phyloP scores from a whole-genome alignment of 2,329 filamentous ascomycete species.

The Talaromyces sp. region DNA sequence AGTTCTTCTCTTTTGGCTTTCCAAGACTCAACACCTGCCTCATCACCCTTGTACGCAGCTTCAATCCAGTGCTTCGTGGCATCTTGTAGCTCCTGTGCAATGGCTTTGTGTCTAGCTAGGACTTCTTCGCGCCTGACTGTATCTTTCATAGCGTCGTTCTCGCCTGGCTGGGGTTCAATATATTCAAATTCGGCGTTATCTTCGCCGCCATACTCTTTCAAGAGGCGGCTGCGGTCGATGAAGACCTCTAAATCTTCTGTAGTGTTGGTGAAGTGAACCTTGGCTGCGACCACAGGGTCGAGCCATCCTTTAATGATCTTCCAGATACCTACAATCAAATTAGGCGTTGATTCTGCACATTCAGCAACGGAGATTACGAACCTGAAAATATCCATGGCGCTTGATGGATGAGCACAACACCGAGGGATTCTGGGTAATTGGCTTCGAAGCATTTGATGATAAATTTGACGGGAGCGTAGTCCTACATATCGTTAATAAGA shows the following conservation, averaged over 20 bases:
- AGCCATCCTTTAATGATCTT: slow-evolving; percentile 93
- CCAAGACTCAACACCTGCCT: slow-evolving; percentile 44
- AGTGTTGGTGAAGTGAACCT: slow-evolving; percentile 88
- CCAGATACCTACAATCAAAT: slow-evolving; percentile 68
- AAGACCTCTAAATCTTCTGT: slow-evolving; percentile 72
- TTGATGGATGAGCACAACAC: slow-evolving; percentile 87
- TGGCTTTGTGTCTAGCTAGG: slow-evolving; percentile 55
- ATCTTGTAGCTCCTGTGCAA: slow-evolving; percentile 70
- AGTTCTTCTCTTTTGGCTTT: slow-evolving; percentile 57
- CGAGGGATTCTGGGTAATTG: slow-evolving; percentile 92
- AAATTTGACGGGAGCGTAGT: slow-evolving; percentile 94
- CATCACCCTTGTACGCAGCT: slow-evolving; percentile 41
- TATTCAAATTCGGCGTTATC: slow-evolving; percentile 84
- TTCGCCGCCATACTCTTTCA: slow-evolving; percentile 77
- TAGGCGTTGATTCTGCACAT: background rate
- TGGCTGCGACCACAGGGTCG: slow-evolving; percentile 89
- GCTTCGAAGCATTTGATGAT: slow-evolving; percentile 99
- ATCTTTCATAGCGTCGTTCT: slow-evolving; percentile 71
- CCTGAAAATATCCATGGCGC: slow-evolving; percentile 96
- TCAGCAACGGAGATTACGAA: slow-evolving; percentile 32
- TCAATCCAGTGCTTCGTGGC: slow-evolving; percentile 71
- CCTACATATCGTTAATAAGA: slow-evolving; percentile 42
- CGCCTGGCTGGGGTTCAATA: slow-evolving; percentile 65
- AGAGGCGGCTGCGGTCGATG: slow-evolving; percentile 65
- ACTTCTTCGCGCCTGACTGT: slow-evolving; percentile 60